phyloP scores from a whole-genome alignment of 371 early-diverging fungal species.

The Haplosporangium sp. region DNA sequence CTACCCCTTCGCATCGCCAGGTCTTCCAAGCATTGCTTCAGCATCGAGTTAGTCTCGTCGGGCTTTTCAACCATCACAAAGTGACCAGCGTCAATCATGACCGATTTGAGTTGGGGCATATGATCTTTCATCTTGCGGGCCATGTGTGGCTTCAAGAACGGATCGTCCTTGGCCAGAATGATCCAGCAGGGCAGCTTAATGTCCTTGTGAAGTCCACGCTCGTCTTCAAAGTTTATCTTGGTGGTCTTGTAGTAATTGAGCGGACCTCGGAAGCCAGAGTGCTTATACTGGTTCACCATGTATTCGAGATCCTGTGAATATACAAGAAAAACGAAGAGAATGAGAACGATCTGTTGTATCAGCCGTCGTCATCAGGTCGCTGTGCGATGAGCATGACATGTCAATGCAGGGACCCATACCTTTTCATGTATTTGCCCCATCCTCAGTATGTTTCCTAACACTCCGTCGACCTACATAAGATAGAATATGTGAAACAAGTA shows the following conservation, averaged over 20 bases:
- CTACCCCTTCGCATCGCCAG: slow-evolving; percentile 9
- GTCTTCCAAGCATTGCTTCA: slow-evolving; percentile 31
- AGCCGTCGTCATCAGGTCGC: too few species aligned
- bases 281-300: slow-evolving; percentile 15
- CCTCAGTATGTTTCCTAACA: slow-evolving; percentile 7
- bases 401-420: not conserved
- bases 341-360: not conserved
- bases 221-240: slow-evolving; percentile 44
- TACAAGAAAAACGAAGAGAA: not conserved
- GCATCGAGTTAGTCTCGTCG: slow-evolving; percentile 15
- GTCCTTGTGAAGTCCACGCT: not conserved
- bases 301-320: slow-evolving; percentile 32
- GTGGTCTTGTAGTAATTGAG: slow-evolving; percentile 49
- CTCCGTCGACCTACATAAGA: not conserved
- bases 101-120: slow-evolving; percentile 22
- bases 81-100: slow-evolving; percentile 17
- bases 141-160: slow-evolving; percentile 22
- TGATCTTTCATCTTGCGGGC: slow-evolving; percentile 16
- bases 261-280: slow-evolving; percentile 32
- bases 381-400: too few species aligned
- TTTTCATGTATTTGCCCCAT: slow-evolving; percentile 8
- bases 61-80: slow-evolving; percentile 39
- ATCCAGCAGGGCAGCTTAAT: slow-evolving; percentile 36
- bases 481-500: not conserved
- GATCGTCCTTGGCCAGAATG: slow-evolving; percentile 29